Conservation (phyloP, 768 basidiomycete species). For the Thelephora aurantiotincta region DNA sequence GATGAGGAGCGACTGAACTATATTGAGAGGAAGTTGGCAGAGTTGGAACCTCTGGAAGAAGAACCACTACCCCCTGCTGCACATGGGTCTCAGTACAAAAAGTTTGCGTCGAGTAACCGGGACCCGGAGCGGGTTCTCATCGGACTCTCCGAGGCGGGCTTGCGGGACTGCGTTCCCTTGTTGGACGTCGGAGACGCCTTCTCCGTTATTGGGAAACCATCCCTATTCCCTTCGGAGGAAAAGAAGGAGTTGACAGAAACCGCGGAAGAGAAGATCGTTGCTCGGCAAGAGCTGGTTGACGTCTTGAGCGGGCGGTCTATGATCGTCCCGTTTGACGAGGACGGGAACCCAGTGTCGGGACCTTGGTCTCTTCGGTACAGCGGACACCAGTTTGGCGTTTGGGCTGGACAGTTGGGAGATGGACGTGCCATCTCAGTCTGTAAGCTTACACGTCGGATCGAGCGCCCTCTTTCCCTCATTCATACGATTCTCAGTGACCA, state of each 20-base stretch:
- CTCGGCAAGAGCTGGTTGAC: slow-evolving; percentile 63
- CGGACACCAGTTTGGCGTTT: slow-evolving; percentile 80
- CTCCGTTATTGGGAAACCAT: slow-evolving; percentile 43
- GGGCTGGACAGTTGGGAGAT: slow-evolving; percentile 93
- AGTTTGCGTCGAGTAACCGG: slow-evolving; percentile 29
- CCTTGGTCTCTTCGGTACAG: slow-evolving; percentile 87
- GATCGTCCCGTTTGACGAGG: slow-evolving; percentile 22
- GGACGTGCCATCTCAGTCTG: slow-evolving; percentile 86
- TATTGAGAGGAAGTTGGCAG: slow-evolving; percentile 66
- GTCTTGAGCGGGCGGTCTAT: slow-evolving; percentile 69
- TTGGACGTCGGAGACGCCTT: slow-evolving; percentile 83
- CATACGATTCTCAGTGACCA: slow-evolving; percentile 39
- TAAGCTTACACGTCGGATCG: slow-evolving; percentile 15
- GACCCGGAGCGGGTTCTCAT: slow-evolving; percentile 48
- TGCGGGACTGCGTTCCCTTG: slow-evolving; percentile 69
- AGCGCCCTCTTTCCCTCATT: background rate
- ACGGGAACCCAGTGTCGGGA: slow-evolving; percentile 20
- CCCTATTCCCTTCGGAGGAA: slow-evolving; percentile 22
- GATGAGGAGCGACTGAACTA: slow-evolving; percentile 40
- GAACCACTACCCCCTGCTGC: slow-evolving; percentile 11
- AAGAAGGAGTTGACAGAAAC: too few relatives aligned
- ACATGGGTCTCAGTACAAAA: slow-evolving; percentile 22
- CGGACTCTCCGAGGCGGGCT: slow-evolving; percentile 52
- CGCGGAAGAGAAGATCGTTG: slow-evolving; percentile 17
- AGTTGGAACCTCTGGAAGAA: slow-evolving; percentile 43